A percentile compares a stretch with the other conserved stretches of the same genome.
Conservation (phyloP, 2,329 filamentous ascomycete genomes). For the Talaromyces pinophilus region DNA sequence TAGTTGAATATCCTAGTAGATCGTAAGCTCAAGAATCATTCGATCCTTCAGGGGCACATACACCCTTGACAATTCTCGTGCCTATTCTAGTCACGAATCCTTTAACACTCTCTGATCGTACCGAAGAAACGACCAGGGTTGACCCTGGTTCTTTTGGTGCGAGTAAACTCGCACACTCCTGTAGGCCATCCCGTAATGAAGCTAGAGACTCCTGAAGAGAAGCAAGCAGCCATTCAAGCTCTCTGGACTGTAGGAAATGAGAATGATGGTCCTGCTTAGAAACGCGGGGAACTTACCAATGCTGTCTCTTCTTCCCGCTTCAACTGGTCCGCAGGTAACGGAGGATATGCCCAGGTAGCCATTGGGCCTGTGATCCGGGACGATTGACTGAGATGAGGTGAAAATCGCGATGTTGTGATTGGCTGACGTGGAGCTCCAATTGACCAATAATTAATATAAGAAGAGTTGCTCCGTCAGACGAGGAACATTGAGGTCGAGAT, state of each 20-base stretch:
- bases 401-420: conserved; percentile 5
- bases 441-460: background rate
- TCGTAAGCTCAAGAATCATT: background rate
- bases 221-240: conserved; percentile 65
- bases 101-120: conserved; percentile 85
- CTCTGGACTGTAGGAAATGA: conserved; percentile 48
- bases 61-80: conserved; percentile 86
- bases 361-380: conserved; percentile 39
- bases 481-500: background rate
- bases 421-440: conserved; percentile 1
- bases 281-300: conserved; percentile 43
- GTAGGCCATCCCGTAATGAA: conserved; percentile 68
- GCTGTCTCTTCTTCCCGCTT: conserved; percentile 55
- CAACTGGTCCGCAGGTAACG: conserved; percentile 54
- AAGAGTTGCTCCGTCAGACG: background rate
- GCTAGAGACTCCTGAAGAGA: conserved; percentile 63
- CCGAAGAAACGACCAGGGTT: conserved; percentile 85
- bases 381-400: background rate
- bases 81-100: conserved; percentile 89
- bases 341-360: conserved; percentile 64
- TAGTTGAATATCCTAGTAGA: conserved; percentile 68
- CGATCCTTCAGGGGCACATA: conserved; percentile 49
- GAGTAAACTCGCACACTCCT: conserved; percentile 85
- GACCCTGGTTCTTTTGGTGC: conserved; percentile 81
- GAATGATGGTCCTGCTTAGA: conserved; percentile 5